Evolutionary conservation across 2,329 filamentous ascomycete genomes (phyloP).

Genomic region (Lasiodiplodia gonubiensis): DNA sequence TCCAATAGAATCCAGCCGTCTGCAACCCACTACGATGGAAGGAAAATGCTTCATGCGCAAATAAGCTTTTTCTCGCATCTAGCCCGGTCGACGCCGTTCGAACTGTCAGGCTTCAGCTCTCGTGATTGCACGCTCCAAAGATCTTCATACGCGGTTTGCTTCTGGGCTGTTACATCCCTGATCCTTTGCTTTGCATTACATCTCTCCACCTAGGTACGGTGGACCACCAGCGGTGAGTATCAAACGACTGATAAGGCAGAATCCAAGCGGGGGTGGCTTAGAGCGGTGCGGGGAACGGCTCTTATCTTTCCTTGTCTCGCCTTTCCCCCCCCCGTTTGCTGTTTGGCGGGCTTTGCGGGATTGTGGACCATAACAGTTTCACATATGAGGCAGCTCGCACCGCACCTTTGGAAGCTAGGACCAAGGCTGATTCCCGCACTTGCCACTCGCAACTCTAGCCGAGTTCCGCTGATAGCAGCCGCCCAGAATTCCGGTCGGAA

Average conservation of each 20-base stretch:
- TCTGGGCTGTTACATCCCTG: neutral
- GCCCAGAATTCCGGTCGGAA: neutral
- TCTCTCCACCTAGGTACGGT: neutral
- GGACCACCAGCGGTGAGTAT: neutral
- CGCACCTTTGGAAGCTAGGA: slow-evolving; percentile 14
- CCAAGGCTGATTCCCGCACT: slow-evolving; percentile 17
- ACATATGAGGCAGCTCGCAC: slow-evolving; percentile 18
- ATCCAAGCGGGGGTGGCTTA: neutral
- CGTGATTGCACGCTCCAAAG: neutral
- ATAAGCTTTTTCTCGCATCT: too few relatives aligned
- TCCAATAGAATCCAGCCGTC: too few relatives aligned
- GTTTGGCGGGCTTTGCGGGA: neutral
- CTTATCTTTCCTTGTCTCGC: neutral
- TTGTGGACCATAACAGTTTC: neutral
- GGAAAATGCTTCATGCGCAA: too few relatives aligned
- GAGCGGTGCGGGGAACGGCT: neutral
- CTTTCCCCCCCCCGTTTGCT: neutral
- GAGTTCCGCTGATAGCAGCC: slow-evolving; percentile 1
- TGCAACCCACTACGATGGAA: too few relatives aligned
- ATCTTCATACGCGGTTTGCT: neutral
- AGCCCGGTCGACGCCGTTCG: too few relatives aligned
- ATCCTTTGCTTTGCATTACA: neutral
- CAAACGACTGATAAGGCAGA: neutral
- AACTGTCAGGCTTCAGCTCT: too few relatives aligned
- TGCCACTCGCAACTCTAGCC: neutral